Base-by-base conservation (phyloP, 768 basidiomycete genomes). In the Sarcodon sp. region DNA sequence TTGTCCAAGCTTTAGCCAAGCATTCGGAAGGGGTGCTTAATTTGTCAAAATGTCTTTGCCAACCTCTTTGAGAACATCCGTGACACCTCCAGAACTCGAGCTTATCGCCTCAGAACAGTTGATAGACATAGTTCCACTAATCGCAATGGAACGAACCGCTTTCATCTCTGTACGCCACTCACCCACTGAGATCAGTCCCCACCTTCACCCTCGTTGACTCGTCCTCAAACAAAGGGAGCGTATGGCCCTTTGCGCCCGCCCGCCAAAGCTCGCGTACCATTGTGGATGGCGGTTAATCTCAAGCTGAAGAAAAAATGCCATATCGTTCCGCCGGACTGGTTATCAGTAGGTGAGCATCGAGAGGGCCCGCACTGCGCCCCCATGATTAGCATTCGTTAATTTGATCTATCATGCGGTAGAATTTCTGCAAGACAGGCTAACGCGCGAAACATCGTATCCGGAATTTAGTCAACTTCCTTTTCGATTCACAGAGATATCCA, bases 291-390 rank as follows among this genome's bases (percentile, higher is more conserved):
- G 0, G 69, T 87, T 3, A 90, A 94, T 59, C 69, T 98, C 45
- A 99, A 99, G 66, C 61, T 82, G 58, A 96, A 97, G 71, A 86
- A 87, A 62, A 93, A 92, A 64, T 97, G 94, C 52, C 81, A 88
- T 55, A 90, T 99, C 45, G 72, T 97, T 11, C 73, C 90, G 1
- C 96, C 96, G 3, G 72, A 75, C 32, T 99, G 96, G 96, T 69
- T 99, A 31, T 78, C 70, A 53, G 76, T 87, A 37, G 90, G 91
- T 93, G 53, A 51, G 85, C 66, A 34, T 13, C 11, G 11, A 27
- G 4, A 36, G 16, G 6, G 13, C 0, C 44, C 38, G n/a, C 18
- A n/a, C 6, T n/a, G 15, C 10, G 7, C 33, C 13, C 31, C 27
- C 15, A 7, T 31, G 3, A 18, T 47, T 3, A 31, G 15, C 33